Evolutionary conservation across 345 rosid species (phyloP).

Genomic region (Corchorus capsularis): DNA sequence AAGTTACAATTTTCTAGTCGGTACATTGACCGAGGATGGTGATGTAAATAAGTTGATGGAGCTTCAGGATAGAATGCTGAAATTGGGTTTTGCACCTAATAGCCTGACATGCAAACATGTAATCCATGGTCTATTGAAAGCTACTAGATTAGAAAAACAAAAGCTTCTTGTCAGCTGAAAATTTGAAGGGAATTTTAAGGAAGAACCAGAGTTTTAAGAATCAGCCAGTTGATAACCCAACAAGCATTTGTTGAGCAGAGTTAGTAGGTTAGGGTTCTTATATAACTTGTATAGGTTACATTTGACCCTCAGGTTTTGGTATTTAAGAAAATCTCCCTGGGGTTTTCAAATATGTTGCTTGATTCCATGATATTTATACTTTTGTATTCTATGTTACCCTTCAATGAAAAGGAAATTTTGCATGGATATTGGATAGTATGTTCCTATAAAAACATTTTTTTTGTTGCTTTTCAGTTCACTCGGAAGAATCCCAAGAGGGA

Average conservation of each 20-base stretch:
- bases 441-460: too few species aligned
- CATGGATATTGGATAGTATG: too few species aligned
- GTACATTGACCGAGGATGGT: constrained; percentile 43
- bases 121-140: constrained; percentile 46
- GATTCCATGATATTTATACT: too few species aligned
- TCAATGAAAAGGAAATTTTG: too few species aligned
- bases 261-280: not conserved
- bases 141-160: constrained; percentile 14
- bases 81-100: constrained; percentile 69
- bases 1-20: constrained; percentile 58
- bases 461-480: too few species aligned
- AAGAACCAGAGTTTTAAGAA: too few species aligned
- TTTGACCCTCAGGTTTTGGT: too few species aligned
- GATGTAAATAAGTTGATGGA: constrained; percentile 47
- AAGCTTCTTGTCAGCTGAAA: constrained; percentile 12
- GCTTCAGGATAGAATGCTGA: constrained; percentile 67
- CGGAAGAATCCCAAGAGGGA: too few species aligned
- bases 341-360: too few species aligned
- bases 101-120: constrained; percentile 52
- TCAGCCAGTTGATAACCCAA: not conserved
- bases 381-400: too few species aligned
- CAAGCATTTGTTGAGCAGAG: not conserved
- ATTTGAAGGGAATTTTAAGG: not conserved
- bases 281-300: too few species aligned
- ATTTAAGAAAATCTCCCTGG: too few species aligned